Base-by-base conservation (phyloP, 768 basidiomycete species). In the Tephrocybe rancida region DNA sequence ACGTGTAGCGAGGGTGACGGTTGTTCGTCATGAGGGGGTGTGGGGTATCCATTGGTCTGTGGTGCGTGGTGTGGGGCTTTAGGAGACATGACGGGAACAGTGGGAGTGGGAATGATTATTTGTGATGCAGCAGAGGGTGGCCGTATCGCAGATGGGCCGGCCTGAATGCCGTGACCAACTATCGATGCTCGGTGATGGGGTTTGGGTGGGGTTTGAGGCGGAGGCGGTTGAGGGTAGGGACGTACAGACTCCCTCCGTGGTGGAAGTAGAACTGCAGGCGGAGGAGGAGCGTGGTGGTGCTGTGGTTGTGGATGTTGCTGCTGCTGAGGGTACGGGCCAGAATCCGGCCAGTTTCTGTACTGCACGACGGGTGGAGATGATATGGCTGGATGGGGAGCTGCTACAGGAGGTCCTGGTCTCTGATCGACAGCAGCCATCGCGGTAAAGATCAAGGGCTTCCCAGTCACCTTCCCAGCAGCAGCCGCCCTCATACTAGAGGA, bases 361-460 rank as follows among this genome's bases (percentile, higher is more conserved):
- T 45, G 48, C 16, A 21, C 34, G 16, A 37, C 35, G 22, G 32
- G 48, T 0, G 32, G 44, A 4, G 29, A 18, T n/a, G 30, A n/a
- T 8, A 38, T 32, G 3, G 10, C 35, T 22, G 42, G 37, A 35
- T 38, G 39, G 37, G 7, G 7, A 6, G 6, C 13, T 32, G 9
- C 43, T 29, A 25, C n/a, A 38, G 45, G 49, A 18, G 42, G 43
- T 52, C 30, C 54, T n/a, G n/a, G n/a, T 44, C 47, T 54, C 46
- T 69, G 62, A 25, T 63, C 64, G 5, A 62, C 52, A n/a, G 67
- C 48, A 11, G 74, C 71, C 77, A 80, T 83, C 3, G 85, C 82
- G 5, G 84, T 66, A 51, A 88, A 88, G 27, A 89, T 88, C 21
- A 84, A 73, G 1, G 87, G 85, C 19, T 81, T 82, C 18, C 79